Evolutionary conservation across 495 filamentous ascomycete genomes (phyloP), one percentile per base, ranked within the genome.

Genomic region (Daldinia caldariorum): DNA sequence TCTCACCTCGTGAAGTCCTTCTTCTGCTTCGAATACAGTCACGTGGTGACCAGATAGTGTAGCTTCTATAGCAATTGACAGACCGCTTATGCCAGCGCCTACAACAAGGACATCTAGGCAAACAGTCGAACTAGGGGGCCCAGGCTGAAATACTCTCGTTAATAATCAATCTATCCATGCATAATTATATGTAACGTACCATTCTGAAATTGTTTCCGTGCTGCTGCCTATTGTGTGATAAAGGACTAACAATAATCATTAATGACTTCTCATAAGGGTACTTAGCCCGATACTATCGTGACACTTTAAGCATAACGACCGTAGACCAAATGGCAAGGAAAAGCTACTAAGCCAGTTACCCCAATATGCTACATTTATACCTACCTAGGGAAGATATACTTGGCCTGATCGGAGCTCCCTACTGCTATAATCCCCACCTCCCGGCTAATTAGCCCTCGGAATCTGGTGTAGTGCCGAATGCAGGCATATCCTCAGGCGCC

Each of bases 71-170:
- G 86, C 84, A 8, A 83, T 81, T 1, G 83, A 83, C 3, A 89
- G 76, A 9, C 88, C 88, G 20, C 84, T 86, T n/a, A 89, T 81
- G 14, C 88, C 88, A 14, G 80, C 84, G 3, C 87, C 87, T 12
- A 89, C 81, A 37, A 89, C 78, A 12, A 89, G 61, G 1, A 89
- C 80, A 22, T 84, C 78, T 34, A 89, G 49, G 2, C 31, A 16
- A 4, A 59, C 31, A 8, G 50, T 1, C 6, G 61, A 18, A 31
- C 66, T 53, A 8, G 55, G 12, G 1, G 22, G 13, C 18, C 53
- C 38, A 0, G 32, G 55, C 69, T 71, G 32, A 2, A n/a, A 47
- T 29, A 26, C 7, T 9, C 32, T 41, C 16, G 8, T 56, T 43
- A 53, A 39, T 41, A 6, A 22, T 50, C 26, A 29, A 4, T 14